Conservation (phyloP, 495 filamentous ascomycete species). For the Aspergillus funiculosus region DNA sequence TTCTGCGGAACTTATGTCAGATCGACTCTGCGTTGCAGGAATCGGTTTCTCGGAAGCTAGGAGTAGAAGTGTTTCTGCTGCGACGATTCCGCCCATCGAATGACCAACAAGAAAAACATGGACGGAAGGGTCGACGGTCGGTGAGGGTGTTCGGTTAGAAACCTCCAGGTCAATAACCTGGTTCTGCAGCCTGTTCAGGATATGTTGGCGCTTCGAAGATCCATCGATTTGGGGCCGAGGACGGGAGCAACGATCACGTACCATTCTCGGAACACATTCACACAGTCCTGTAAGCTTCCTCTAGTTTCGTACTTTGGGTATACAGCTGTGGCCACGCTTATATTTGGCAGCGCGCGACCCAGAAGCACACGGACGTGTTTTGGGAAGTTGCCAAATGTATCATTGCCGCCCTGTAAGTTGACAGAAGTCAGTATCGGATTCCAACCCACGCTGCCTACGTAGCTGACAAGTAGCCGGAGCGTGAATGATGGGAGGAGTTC, state of each 20-base stretch:
- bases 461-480: background rate
- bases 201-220: background rate
- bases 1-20: constrained; percentile 14
- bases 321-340: constrained; percentile 62
- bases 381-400: constrained; percentile 78
- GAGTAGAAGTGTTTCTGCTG: constrained; percentile 73
- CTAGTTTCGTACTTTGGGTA: constrained; percentile 93
- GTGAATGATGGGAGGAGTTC: background rate
- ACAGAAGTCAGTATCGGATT: constrained; percentile 4
- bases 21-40: constrained; percentile 20
- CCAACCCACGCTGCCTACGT: background rate
- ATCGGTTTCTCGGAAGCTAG: constrained; percentile 66
- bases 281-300: constrained; percentile 77
- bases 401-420: constrained; percentile 65
- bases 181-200: constrained; percentile 71
- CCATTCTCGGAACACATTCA: constrained; percentile 82
- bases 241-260: constrained; percentile 25
- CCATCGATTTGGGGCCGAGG: background rate
- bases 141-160: constrained; percentile 69
- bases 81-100: constrained; percentile 96
- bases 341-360: constrained; percentile 62
- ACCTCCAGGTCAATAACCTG: constrained; percentile 95
- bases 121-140: constrained; percentile 84
- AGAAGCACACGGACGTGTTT: constrained; percentile 66
- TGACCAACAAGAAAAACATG: constrained; percentile 82